Evolutionary conservation across 768 basidiomycete genomes (phyloP), one percentile per base, ranked within the genome.

Genomic region (Hygrophorus pudorinus): DNA sequence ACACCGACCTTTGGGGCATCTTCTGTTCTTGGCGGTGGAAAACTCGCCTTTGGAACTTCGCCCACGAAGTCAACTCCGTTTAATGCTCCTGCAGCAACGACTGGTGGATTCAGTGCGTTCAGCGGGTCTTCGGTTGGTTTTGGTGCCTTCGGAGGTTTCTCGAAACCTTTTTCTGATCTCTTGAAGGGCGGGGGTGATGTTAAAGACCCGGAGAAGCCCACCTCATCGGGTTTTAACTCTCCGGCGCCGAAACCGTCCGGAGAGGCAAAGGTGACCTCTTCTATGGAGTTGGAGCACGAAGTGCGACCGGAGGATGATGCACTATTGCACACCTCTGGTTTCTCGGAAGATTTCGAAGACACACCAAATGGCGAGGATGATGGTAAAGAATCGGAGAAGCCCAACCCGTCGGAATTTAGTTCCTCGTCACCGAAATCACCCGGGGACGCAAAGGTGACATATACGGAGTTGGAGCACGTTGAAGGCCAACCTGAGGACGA

Each of bases 101-200:
- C 61, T 1, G 64, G 70, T 21, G 78, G 67, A 2, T 82, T 82
- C 51, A 53, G 67, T 28, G 71, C 76, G 0, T 78, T 79, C 51
- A 68, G 71, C 11, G 70, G 70, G 1, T 41, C 62, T 3, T 47
- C 62, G 0, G 59, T 59, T 33, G 65, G 68, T 1, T 76, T 81
- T 46, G 59, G 64, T 3, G 61, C 68, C 12, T 62, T 68, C 42
- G 52, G 67, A 5, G 65, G 62, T 0, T 59, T 63, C 1, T 62
- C 65, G 29, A 74, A 71, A 51, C 75, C 83, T 0, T 88, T 82
- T 51, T 59, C 65, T n/a, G 78, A 85, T 21, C 54, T 85, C 37
- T 60, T 85, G 46, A 73, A 76, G 55, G 64, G 53, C 35, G 64
- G 60, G 36, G 55, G 55, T 14, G 56, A 59, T 16, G 38, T 47